Percentiles rank a stretch among this genome's conserved stretches.
These are phyloP conservation scores for Saprolegnia parasitica DNA, from an alignment of 352 stramenopile species.

Conservation along the genomic window DNA sequence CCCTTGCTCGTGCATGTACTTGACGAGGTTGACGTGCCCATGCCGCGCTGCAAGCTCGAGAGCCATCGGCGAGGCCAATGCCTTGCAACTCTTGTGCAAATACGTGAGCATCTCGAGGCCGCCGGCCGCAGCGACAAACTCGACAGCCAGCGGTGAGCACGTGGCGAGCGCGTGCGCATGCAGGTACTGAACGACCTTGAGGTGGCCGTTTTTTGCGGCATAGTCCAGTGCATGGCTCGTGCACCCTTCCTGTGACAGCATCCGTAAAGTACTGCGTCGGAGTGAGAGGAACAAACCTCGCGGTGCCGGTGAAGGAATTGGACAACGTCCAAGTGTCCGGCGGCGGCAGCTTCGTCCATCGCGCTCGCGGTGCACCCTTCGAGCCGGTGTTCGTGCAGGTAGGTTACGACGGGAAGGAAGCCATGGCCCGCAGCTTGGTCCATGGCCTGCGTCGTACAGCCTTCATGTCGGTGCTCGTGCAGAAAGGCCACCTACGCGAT, in stretches of 20 bases:
- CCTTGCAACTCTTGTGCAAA: background rate
- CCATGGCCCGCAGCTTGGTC: slow-evolving; percentile 65
- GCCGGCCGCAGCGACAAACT: background rate
- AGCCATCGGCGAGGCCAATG: background rate
- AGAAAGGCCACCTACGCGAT: slow-evolving; percentile 50
- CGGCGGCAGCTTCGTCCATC: slow-evolving; percentile 67
- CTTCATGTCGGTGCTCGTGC: slow-evolving; percentile 52
- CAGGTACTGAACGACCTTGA: slow-evolving; percentile 21
- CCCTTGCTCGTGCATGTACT: slow-evolving; percentile 13
- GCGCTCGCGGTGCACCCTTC: slow-evolving; percentile 67
- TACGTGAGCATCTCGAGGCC: background rate
- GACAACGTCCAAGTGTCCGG: slow-evolving; percentile 61
- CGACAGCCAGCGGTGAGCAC: background rate
- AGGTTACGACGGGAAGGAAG: slow-evolving; percentile 55
- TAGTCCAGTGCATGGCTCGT: slow-evolving; percentile 55
- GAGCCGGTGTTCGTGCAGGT: slow-evolving; percentile 50
- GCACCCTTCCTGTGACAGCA: slow-evolving; percentile 43
- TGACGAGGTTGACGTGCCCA: slow-evolving; percentile 16
- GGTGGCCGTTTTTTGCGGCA: slow-evolving; percentile 13
- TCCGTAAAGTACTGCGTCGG: background rate
- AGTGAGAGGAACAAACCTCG: slow-evolving; percentile 4
- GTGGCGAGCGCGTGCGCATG: background rate
- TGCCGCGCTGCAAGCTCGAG: slow-evolving; percentile 22
- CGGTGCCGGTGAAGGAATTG: slow-evolving; percentile 59
- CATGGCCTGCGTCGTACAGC: slow-evolving; percentile 67